A percentile compares a stretch with the other conserved stretches of the same genome.
phyloP scores from a whole-genome alignment of 108 stramenopile species.

The Cyclotella baltica region DNA sequence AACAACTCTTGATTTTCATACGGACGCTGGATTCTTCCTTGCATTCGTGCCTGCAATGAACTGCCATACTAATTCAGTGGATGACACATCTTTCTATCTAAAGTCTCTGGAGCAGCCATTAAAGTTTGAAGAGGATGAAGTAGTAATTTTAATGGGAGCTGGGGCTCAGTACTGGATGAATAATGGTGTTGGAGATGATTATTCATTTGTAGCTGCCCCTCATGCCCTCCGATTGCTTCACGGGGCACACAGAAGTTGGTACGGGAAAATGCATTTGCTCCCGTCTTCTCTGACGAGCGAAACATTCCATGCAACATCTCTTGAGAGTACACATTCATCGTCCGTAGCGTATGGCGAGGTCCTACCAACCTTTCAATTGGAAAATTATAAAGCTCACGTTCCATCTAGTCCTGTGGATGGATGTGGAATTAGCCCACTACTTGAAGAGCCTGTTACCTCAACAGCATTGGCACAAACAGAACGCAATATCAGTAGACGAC shows the following conservation, averaged over 20 bases:
- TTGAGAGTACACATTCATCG: not conserved
- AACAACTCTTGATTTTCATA: constrained; percentile 67
- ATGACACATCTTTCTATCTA: constrained; percentile 57
- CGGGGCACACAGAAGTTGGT: constrained; percentile 62
- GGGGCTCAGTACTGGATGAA: constrained; percentile 79
- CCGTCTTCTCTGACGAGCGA: constrained; percentile 35
- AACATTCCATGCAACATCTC: not conserved
- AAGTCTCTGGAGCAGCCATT: constrained; percentile 23
- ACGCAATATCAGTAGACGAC: constrained; percentile 32
- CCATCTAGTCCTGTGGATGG: constrained; percentile 41
- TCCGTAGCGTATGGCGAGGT: constrained; percentile 26
- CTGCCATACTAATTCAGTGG: constrained; percentile 45
- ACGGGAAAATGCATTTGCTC: constrained; percentile 82
- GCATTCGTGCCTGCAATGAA: constrained; percentile 74
- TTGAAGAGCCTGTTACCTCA: not conserved
- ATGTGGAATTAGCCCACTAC: constrained; percentile 21
- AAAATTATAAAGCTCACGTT: constrained; percentile 39
- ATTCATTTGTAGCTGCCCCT: constrained; percentile 61
- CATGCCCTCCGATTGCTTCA: constrained; percentile 69
- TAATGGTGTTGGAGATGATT: not conserved
- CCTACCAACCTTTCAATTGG: constrained; percentile 19
- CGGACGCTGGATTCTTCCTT: constrained; percentile 84
- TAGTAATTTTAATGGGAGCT: constrained; percentile 72
- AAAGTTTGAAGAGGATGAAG: constrained; percentile 44
- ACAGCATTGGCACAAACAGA: not conserved